These are phyloP conservation scores for Termitomyces heimii DNA, from an alignment of 768 basidiomycete species.

Conservation along the genomic window DNA sequence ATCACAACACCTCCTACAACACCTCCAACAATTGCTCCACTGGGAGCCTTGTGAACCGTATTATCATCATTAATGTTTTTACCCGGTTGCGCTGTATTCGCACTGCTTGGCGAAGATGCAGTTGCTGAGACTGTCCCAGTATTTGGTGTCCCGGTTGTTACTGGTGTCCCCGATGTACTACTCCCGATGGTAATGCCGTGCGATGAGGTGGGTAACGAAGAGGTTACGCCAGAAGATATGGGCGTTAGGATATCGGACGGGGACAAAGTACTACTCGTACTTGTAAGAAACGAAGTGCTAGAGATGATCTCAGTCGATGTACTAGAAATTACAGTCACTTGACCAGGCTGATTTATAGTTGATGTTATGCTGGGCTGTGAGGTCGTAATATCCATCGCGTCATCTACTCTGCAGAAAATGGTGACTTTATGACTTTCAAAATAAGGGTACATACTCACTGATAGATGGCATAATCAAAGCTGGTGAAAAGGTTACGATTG, in stretches of 20 bases:
- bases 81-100: neutral
- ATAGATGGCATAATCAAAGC: conserved; percentile 36
- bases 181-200: too few relatives aligned
- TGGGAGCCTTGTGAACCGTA: neutral
- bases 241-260: neutral
- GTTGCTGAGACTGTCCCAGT: neutral
- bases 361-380: neutral
- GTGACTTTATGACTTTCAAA: neutral
- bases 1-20: neutral
- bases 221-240: neutral
- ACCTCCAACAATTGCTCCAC: neutral
- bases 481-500: conserved; percentile 24
- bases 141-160: too few relatives aligned
- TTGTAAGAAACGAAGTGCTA: neutral
- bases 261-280: too few relatives aligned
- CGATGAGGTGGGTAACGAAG: neutral
- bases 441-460: conserved; percentile 27
- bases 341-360: neutral
- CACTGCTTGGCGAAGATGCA: neutral
- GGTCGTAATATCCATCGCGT: neutral
- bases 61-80: too few relatives aligned
- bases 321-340: neutral
- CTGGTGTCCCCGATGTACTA: neutral
- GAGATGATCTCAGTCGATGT: neutral
- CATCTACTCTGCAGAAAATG: neutral